Base-by-base conservation (phyloP, 768 basidiomycete genomes). In the Leucocoprinus birnbaumii region DNA sequence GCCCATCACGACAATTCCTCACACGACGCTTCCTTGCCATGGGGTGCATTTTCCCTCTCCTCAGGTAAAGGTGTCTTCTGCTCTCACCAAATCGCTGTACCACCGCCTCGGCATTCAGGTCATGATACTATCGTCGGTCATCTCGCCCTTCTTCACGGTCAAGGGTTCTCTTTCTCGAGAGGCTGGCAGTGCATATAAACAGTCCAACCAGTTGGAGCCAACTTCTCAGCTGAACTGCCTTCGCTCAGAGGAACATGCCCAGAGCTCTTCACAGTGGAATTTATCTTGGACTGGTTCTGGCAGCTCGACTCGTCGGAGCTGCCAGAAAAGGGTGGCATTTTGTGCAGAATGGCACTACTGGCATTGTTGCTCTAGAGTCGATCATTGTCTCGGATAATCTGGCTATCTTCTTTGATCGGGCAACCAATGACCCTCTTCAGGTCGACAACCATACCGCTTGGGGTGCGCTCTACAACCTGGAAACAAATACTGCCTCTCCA, bases 361-460 rank as follows among this genome's bases (percentile, higher is more conserved):
- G 67, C 21, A 58, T 68, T 24, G 51, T 68, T 4, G 67, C 67
- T 13, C 58, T 68, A 14, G 67, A 68, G 55, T 61, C 64, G 9
- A 66, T 68, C 44, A 59, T 68, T 21, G 65, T 68, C 21, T 65
- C 67, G n/a, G 65, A 66, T 19, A 66, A 61, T 7, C 61, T 68
- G 3, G 67, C 67, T 8, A 62, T 68, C 22, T 64, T 68, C 53
- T 65, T 68, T 44, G 67, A 68, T 43, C 51, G 64, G 42, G 67
- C 67, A 4, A 65, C 58, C 9, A 66, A 77, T 54, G 77, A 79
- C 42, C 71, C 75, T 13, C 62, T 78, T 1, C 66, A 61, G 18
- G 64, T 78, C 51, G 67, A 75, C 48, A 72, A 71, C 1, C 75
- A 77, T 55, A 63, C 73, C 16, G 77, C 77, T 7, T 78, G 77